Evolutionary conservation across 345 rosid genomes (phyloP).

Genomic region (Rhizophora mangle): DNA sequence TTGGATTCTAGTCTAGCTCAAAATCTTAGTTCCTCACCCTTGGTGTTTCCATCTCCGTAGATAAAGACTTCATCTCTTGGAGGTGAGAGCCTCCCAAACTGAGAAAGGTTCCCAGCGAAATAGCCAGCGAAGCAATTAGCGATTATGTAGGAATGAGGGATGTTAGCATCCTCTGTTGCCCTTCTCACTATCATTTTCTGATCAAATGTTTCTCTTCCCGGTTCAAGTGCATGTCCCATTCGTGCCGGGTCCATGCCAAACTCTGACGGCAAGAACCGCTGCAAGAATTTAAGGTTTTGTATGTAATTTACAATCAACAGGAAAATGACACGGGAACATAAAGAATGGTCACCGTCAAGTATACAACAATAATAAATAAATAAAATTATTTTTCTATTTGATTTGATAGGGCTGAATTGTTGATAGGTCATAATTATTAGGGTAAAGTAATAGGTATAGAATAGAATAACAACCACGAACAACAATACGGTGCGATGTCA

Average conservation of each 20-base stretch:
- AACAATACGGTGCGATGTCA: no score
- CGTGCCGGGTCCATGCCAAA: constrained; percentile 83
- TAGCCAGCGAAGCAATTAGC: constrained; percentile 86
- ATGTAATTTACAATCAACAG: no score
- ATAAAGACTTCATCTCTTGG: constrained; percentile 46
- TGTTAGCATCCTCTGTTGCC: constrained; percentile 70
- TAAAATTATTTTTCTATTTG: no score
- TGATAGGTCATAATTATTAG: no score
- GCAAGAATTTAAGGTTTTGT: neutral
- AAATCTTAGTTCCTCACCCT: constrained; percentile 41
- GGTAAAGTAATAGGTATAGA: no score
- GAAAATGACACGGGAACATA: no score
- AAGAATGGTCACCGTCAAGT: no score
- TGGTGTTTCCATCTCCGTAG: constrained; percentile 70
- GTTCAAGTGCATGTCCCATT: constrained; percentile 74
- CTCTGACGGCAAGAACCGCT: constrained; percentile 92
- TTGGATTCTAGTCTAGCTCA: no score
- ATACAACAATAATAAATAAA: no score
- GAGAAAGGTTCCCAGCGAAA: constrained; percentile 68
- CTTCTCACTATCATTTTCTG: constrained; percentile 72
- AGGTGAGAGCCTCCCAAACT: constrained; percentile 55
- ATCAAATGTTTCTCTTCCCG: constrained; percentile 75
- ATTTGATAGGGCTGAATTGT: no score
- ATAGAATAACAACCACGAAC: no score
- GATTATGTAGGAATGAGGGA: constrained; percentile 66